phyloP scores from a whole-genome alignment of 2,329 filamentous ascomycete species.

The Furcasterigmium sp. region DNA sequence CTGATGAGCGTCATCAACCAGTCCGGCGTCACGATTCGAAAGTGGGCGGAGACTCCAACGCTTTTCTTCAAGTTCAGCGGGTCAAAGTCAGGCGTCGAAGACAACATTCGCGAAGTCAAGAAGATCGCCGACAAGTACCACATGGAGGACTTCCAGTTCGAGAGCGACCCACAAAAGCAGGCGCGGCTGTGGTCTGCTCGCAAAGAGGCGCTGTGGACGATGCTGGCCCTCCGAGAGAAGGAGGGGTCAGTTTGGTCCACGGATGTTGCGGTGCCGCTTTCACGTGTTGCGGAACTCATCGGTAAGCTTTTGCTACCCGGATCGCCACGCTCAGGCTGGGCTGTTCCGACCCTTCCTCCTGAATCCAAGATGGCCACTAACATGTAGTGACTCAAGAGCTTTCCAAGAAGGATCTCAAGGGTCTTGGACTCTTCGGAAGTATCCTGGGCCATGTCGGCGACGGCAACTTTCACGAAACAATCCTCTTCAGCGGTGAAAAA shows the following conservation, averaged over 20 bases:
- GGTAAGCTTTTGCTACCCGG: background rate
- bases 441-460: slow-evolving; percentile 89
- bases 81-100: slow-evolving; percentile 69
- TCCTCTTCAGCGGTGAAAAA: slow-evolving; percentile 70
- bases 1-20: slow-evolving; percentile 81
- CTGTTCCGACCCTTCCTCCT: too few relatives aligned
- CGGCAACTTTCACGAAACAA: slow-evolving; percentile 90
- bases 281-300: slow-evolving; percentile 65
- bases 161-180: slow-evolving; percentile 64
- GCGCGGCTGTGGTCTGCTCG: slow-evolving; percentile 73
- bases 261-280: slow-evolving; percentile 79
- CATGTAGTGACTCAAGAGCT: slow-evolving; percentile 46
- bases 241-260: slow-evolving; percentile 44
- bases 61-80: slow-evolving; percentile 86
- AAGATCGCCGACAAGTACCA: slow-evolving; percentile 60
- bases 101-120: slow-evolving; percentile 68
- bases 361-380: too few relatives aligned
- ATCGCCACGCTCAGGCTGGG: background rate
- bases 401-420: slow-evolving; percentile 77
- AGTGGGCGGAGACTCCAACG: slow-evolving; percentile 72
- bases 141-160: slow-evolving; percentile 70
- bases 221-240: slow-evolving; percentile 60
- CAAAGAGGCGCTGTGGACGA: slow-evolving; percentile 81
- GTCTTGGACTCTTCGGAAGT: slow-evolving; percentile 79
- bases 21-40: slow-evolving; percentile 60